Conservation (phyloP, 495 filamentous ascomycete genomes). For the Ascodesmis nigricans region DNA sequence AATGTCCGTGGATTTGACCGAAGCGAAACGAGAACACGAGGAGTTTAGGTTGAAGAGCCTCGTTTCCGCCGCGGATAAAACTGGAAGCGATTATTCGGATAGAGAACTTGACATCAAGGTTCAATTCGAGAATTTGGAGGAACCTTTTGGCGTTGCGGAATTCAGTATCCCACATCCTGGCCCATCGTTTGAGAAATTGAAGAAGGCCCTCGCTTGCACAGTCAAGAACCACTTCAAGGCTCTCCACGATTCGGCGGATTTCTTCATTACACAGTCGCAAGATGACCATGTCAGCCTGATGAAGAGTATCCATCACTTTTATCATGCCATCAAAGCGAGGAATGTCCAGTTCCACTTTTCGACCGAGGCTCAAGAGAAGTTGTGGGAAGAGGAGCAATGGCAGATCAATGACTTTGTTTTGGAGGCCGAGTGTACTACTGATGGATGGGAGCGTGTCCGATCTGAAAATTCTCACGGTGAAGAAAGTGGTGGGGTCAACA, state of each 20-base stretch:
- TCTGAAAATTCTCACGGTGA: too few relatives aligned
- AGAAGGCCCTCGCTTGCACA: constrained; percentile 7
- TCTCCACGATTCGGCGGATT: constrained; percentile 11
- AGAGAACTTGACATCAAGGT: too few relatives aligned
- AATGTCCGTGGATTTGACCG: constrained; percentile 14
- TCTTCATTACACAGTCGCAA: constrained; percentile 9
- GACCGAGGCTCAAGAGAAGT: constrained; percentile 8
- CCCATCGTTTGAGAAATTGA: constrained; percentile 10
- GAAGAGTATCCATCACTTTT: constrained; percentile 11
- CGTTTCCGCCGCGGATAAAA: too few relatives aligned
- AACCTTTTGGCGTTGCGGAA: constrained; percentile 9
- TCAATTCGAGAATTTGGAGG: constrained; percentile 14
- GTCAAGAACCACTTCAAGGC: constrained; percentile 14
- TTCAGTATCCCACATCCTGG: constrained; percentile 16
- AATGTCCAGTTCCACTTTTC: constrained; percentile 13
- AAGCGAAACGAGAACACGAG: constrained; percentile 16
- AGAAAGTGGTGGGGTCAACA: too few relatives aligned
- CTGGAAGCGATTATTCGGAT: too few relatives aligned
- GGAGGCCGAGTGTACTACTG: constrained; percentile 12
- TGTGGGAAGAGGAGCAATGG: constrained; percentile 17
- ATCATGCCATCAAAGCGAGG: constrained; percentile 8
- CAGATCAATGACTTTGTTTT: constrained; percentile 13
- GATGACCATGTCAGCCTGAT: constrained; percentile 5
- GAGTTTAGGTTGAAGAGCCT: constrained; percentile 5
- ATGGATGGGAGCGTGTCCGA: constrained; percentile 4